Conservation (phyloP, 2,329 filamentous ascomycete genomes). For the Cytospora mali region DNA sequence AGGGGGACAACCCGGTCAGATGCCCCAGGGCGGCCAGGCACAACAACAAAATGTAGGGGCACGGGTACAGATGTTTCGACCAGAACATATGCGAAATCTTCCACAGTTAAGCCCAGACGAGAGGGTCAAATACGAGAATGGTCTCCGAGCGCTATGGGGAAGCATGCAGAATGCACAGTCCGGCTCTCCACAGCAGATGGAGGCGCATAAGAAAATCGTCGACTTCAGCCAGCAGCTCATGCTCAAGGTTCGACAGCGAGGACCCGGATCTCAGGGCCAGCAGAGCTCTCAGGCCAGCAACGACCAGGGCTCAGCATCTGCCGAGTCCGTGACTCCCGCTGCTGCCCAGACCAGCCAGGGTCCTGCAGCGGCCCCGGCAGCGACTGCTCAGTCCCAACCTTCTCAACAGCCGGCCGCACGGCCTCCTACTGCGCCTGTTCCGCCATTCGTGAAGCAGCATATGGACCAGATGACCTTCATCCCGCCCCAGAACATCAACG, state of each 20-base stretch:
- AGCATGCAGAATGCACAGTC: slow-evolving; percentile 51
- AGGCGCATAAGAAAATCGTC: slow-evolving; percentile 58
- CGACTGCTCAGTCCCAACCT: slow-evolving; percentile 16
- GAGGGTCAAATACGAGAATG: slow-evolving; percentile 60
- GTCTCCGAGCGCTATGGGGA: slow-evolving; percentile 56
- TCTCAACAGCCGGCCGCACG: slow-evolving; percentile 26
- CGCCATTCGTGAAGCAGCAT: slow-evolving; percentile 48
- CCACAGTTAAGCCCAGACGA: slow-evolving; percentile 56
- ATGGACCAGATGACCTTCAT: slow-evolving; percentile 52
- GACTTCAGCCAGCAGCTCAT: slow-evolving; percentile 63
- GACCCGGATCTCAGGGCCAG: slow-evolving; percentile 32
- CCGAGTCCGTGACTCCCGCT: slow-evolving; percentile 8
- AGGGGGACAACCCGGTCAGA: slow-evolving; percentile 30
- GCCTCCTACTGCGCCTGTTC: neutral
- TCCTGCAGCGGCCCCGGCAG: slow-evolving; percentile 13
- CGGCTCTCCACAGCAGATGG: slow-evolving; percentile 51
- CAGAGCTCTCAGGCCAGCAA: slow-evolving; percentile 25
- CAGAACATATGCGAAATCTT: slow-evolving; percentile 55
- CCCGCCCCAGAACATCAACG: slow-evolving; percentile 45
- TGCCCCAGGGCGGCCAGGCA: slow-evolving; percentile 28
- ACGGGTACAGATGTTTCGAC: slow-evolving; percentile 49
- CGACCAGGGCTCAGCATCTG: slow-evolving; percentile 19
- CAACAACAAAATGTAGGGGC: slow-evolving; percentile 20
- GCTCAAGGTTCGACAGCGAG: slow-evolving; percentile 49
- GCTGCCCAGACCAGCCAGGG: slow-evolving; percentile 23